A percentile compares a stretch with the other conserved stretches of the same genome.
Conservation (phyloP, 1,139 yeast species). For the Suhomyces taliae region DNA sequence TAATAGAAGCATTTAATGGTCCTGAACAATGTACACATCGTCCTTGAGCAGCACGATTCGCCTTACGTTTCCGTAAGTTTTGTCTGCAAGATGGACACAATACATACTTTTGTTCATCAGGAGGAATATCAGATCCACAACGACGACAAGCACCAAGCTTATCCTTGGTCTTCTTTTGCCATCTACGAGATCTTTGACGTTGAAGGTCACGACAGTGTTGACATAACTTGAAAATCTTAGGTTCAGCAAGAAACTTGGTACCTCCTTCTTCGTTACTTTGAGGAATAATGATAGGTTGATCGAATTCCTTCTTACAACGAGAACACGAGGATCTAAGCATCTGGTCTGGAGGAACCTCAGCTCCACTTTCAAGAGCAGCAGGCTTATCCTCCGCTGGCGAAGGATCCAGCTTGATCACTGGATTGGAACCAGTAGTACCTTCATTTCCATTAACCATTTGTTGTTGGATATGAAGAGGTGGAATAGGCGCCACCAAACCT, state of each 20-base stretch:
- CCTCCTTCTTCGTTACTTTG: slow-evolving; percentile 23
- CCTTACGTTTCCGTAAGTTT: slow-evolving; percentile 54
- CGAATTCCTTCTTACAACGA: slow-evolving; percentile 60
- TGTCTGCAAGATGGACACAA: slow-evolving; percentile 61
- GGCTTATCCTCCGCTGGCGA: slow-evolving; percentile 13
- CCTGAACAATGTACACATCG: slow-evolving; percentile 70
- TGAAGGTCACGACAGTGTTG: slow-evolving; percentile 65
- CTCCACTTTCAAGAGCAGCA: slow-evolving; percentile 4
- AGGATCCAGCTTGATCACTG: slow-evolving; percentile 14
- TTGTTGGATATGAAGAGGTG: slow-evolving; percentile 49
- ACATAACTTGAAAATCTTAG: slow-evolving; percentile 56
- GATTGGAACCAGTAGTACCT: neutral
- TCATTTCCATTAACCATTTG: slow-evolving; percentile 29
- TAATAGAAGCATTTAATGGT: slow-evolving; percentile 49
- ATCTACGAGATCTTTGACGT: slow-evolving; percentile 58
- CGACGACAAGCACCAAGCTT: slow-evolving; percentile 64
- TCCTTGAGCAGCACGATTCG: slow-evolving; percentile 60
- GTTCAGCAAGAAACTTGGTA: slow-evolving; percentile 37
- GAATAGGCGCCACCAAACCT: slow-evolving; percentile 43
- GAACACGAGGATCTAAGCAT: slow-evolving; percentile 37
- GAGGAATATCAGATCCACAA: slow-evolving; percentile 57
- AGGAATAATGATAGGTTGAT: slow-evolving; percentile 44
- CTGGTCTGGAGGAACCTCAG: slow-evolving; percentile 13
- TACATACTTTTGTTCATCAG: slow-evolving; percentile 51
- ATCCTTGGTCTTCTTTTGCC: slow-evolving; percentile 63